Evolutionary conservation across 768 basidiomycete genomes (phyloP), one percentile per base, ranked within the genome.

Genomic region (Leccinum incarnatum): DNA sequence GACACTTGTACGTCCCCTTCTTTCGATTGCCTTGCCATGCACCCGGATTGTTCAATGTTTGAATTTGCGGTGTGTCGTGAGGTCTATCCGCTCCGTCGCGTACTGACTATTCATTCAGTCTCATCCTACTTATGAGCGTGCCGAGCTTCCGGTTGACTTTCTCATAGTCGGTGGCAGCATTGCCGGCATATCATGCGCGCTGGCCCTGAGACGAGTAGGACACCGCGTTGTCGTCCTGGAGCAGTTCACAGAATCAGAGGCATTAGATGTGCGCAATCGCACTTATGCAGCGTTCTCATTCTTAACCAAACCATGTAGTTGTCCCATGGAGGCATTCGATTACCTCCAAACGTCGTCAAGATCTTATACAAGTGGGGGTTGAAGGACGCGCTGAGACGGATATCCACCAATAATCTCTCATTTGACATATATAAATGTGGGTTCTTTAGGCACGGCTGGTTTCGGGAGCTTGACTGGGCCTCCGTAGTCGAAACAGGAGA

Each of bases 151-250:
- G 19, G 57, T 71, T 19, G 74, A 81, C 52, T 78, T 83, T 57
- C 58, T 81, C 19, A 72, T 83, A 40, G 73, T 83, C 27, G 82
- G 83, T 52, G 82, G 78, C 46, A 80, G 81, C 15, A 76, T 87
- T 14, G 76, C 80, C 40, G 87, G 86, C 10, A 72, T 86, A 51
- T 79, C 85, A 3, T 73, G 79, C 36, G 86, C 86, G 4, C 81
- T 79, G 62, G 75, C 81, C 15, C 75, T 88, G 45, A 77, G 77
- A 48, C 78, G 77, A 63, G 80, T 80, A 6, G 86, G 87, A 6
- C 87, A 88, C 70, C 72, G 75, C 32, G 86, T 87, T n/a, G 72
- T 78, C 2, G 78, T 88, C 2, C 68, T 87, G 21, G 86, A 88
- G 66, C 73, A 77, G 58, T 71, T 69, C 17, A 74, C 76, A 56